These are phyloP conservation scores for Phytophthora ramorum DNA, from an alignment of 352 stramenopile species.

Conservation along the genomic window DNA sequence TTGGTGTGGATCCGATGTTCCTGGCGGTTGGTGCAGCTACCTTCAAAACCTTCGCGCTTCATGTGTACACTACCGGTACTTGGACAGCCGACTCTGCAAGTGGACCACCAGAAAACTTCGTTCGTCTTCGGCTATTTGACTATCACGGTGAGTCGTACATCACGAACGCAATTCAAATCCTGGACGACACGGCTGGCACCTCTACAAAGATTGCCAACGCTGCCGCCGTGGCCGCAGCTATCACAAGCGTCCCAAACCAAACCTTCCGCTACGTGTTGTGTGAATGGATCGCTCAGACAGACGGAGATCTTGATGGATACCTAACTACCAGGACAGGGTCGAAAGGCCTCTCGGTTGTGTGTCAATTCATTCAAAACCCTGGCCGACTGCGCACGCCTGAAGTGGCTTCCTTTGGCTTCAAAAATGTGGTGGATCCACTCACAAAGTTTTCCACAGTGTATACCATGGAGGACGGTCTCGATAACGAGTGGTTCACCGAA, in stretches of 20 bases:
- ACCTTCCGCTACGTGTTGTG: constrained; percentile 32
- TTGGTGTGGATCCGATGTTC: constrained; percentile 77
- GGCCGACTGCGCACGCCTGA: no score
- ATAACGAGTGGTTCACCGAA: background rate
- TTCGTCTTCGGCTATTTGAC: constrained; percentile 18
- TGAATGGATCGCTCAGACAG: constrained; percentile 15
- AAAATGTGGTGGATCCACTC: no score
- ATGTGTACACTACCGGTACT: constrained; percentile 27
- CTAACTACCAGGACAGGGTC: constrained; percentile 10
- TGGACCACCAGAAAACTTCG: constrained; percentile 18
- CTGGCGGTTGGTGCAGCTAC: constrained; percentile 34
- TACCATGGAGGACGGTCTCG: no score
- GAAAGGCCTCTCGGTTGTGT: constrained; percentile 28
- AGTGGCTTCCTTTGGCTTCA: no score
- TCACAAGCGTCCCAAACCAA: no score
- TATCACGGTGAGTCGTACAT: no score
- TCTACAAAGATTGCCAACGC: constrained; percentile 7
- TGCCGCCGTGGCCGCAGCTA: no score
- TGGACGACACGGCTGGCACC: constrained; percentile 21
- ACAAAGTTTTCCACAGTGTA: no score
- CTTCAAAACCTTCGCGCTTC: constrained; percentile 64
- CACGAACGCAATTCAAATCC: constrained; percentile 31
- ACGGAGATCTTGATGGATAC: constrained; percentile 32
- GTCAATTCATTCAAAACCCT: no score
- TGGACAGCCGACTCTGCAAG: constrained; percentile 12